Percentiles rank a stretch among this genome's conserved stretches.
These are phyloP conservation scores for Spinacia oleracea DNA, from an alignment of 179 eudicot genomes.

Conservation along the genomic window DNA sequence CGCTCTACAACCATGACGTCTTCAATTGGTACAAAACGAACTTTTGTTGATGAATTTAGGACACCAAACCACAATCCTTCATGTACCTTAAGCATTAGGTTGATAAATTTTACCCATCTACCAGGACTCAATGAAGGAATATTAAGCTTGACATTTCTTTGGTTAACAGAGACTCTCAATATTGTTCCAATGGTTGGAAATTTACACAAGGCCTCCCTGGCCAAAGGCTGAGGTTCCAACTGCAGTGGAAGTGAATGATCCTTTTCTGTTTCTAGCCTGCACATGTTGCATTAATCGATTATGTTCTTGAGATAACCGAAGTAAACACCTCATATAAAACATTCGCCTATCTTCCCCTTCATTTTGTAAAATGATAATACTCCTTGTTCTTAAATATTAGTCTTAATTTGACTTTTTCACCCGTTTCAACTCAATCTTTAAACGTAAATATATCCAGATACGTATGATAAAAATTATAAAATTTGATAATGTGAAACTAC, in stretches of 20 bases:
- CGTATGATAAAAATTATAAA: no score
- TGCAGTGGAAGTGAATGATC: constrained; percentile 58
- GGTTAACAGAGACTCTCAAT: constrained; percentile 55
- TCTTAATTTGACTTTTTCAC: neutral
- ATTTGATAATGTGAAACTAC: no score
- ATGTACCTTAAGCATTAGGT: constrained; percentile 42
- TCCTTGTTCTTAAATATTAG: no score
- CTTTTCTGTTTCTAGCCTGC: constrained; percentile 66
- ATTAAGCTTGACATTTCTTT: constrained; percentile 47
- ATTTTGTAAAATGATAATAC: no score
- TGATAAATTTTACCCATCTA: constrained; percentile 68
- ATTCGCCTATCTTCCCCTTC: neutral
- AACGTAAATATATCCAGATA: no score
- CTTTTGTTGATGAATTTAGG: constrained; percentile 54
- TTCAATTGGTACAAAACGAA: constrained; percentile 59
- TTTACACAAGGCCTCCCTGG: constrained; percentile 55
- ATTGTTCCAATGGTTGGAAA: constrained; percentile 80
- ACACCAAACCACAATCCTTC: constrained; percentile 71
- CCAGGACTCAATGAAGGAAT: constrained; percentile 49
- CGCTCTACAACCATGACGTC: constrained; percentile 45
- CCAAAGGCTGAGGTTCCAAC: constrained; percentile 54
- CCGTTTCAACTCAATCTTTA: no score
- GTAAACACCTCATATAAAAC: neutral
- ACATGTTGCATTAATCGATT: constrained; percentile 27
- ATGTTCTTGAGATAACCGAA: neutral